Base-by-base conservation (phyloP, 179 eudicot species). In the Beta macrorhiza region DNA sequence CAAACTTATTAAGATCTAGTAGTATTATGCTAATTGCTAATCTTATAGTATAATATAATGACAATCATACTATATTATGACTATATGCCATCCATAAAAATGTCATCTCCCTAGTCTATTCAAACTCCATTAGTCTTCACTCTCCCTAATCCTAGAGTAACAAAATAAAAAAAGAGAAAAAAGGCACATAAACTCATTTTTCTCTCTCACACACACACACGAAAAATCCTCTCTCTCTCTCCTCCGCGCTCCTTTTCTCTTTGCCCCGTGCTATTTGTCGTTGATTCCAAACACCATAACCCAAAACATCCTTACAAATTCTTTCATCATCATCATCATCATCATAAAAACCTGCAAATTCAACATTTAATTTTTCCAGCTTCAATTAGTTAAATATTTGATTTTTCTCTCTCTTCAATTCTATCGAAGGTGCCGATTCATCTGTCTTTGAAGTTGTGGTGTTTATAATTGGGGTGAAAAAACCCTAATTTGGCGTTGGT, bases 401-500 rank as follows among this genome's bases (percentile, higher is more conserved):
- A 29, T 29, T 14, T 17, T 7, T 37, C 52, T 51, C 32, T 29
- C 32, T 29, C 32, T 29, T 29, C 32, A 29, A 29, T 29, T 29
- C 32, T 29, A 29, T 29, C 32, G 32, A 29, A 29, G 32, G 32
- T 29, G 32, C 32, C 32, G 9, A 4, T 77, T 77, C 51, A 29
- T 49, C 1, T 29, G 32, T 29, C 32, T 29, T 29, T 29, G 32
- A 29, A 29, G 32, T 29, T 29, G 32, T 29, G 25, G 12, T 13
- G 12, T 67, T 44, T 44, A 4, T 42, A 5, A 42, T 17, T 17
- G 4, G 51, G 47, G 52, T 29, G 1, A 29, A 3, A 83, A 88
- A 88, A 86, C 89, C 89, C 89, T 83, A 86, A 76, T 74, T 84
- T 77, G 32, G 58, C 45, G 69, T 68, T n/a, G 19, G 20, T 29